phyloP scores from a whole-genome alignment of 2,329 filamentous ascomycete genomes.

The Aureobasidium namibiae region DNA sequence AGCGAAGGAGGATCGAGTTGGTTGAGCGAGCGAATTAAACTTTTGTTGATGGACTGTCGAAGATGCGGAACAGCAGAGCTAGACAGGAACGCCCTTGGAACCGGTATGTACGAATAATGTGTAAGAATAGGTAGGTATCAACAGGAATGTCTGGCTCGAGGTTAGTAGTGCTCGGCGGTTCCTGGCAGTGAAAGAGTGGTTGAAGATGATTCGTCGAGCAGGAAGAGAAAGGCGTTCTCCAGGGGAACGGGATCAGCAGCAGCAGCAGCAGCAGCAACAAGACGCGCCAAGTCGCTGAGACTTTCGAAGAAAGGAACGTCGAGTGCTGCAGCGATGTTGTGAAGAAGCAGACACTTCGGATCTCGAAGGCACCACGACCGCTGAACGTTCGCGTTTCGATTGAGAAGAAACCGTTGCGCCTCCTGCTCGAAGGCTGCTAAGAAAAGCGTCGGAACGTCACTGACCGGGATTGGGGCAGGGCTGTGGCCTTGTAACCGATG shows the following conservation, averaged over 20 bases:
- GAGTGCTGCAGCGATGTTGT: conserved; percentile 3
- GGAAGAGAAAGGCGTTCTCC: not conserved
- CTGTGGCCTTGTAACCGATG: not conserved
- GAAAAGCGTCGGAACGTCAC: conserved; percentile 11
- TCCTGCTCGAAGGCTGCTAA: not conserved
- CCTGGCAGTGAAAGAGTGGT: not conserved
- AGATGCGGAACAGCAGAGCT: conserved; percentile 3
- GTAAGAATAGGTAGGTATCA: conserved; percentile 3
- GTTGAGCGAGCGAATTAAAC: not conserved
- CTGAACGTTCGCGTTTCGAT: conserved; percentile 8
- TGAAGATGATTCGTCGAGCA: conserved; percentile 5
- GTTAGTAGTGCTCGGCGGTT: conserved; percentile 2
- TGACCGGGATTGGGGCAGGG: conserved; percentile 5
- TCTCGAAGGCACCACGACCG: not conserved
- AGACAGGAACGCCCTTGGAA: not conserved
- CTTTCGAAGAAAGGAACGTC: not conserved
- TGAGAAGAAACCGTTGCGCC: conserved; percentile 4
- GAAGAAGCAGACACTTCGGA: not conserved
- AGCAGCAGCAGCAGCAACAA: too few relatives aligned
- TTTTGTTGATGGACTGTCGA: not conserved
- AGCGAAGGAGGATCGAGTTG: not conserved
- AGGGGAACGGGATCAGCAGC: conserved; percentile 4
- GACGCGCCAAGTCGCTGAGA: conserved; percentile 2
- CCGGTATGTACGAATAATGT: not conserved
- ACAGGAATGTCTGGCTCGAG: conserved; percentile 7